Base-by-base conservation (phyloP, 1,284 basidiomycete species). In the Rhodotorula sp. region DNA sequence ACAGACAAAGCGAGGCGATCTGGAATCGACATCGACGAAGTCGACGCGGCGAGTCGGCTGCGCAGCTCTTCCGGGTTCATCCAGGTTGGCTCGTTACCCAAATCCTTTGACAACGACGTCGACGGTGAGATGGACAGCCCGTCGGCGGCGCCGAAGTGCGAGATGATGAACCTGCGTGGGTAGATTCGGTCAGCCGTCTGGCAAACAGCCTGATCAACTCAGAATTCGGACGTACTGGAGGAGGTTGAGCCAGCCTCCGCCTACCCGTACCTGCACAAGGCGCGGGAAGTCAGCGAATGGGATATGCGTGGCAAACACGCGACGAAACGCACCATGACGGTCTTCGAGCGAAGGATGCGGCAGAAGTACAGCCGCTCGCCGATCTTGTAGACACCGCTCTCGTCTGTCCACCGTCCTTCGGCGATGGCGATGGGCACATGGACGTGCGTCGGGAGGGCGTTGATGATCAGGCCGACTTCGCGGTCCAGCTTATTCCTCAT, bases 371-470 rank as follows among this genome's bases (percentile, higher is more conserved):
- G 84, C 80, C 89, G 93, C 3, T 81, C 89, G 16, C 93, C 93
- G 77, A 97, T 96, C 92, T 92, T 95, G 80, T 97, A 97, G 4
- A 92, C 93, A 23, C 93, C 93, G 71, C 91, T 92, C 81, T 92
- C 89, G 80, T 94, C 92, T 79, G 89, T 89, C 91, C 91, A 93
- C 87, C 88, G 66, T 89, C 89, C n/a, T 21, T 88, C 87, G 3
- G 92, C 89, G 5, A 91, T 88, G 76, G 91, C 88, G 46, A 96
- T 85, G 63, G 89, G 91, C 78, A 97, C 91, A 49, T 82, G 74
- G 21, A 58, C 44, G 44, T 27, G 53, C 14, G 83, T 77, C 78
- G 91, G 87, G 55, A 98, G 85, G 71, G 88, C 88, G 81, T 97
- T 97, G 72, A 97, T 87, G 59, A 97, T 90, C 75, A 91, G 88